phyloP scores from a whole-genome alignment of 768 basidiomycete species.

The Exidia glandulosa region DNA sequence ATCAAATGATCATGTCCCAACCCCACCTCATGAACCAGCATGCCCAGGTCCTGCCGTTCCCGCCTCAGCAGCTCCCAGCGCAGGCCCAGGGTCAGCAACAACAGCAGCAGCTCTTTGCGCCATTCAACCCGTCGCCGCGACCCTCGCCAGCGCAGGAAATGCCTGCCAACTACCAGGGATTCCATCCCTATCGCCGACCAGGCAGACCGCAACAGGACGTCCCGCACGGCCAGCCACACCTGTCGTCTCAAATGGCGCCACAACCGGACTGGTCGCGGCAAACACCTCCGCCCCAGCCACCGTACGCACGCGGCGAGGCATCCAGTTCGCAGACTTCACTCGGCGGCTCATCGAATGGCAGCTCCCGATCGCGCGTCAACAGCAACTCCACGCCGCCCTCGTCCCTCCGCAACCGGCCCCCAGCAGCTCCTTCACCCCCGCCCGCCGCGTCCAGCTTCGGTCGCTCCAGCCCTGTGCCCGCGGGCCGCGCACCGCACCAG shows the following conservation, averaged over 20 bases:
- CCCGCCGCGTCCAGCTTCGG: slow-evolving; percentile 12
- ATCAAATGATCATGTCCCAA: slow-evolving; percentile 5
- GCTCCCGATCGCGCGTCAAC: slow-evolving; percentile 52
- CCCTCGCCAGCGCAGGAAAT: background rate
- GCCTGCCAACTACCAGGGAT: slow-evolving; percentile 35
- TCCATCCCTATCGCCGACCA: slow-evolving; percentile 75
- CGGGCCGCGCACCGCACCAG: slow-evolving; percentile 24
- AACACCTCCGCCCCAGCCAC: slow-evolving; percentile 39
- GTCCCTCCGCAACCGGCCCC: background rate
- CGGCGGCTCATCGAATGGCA: slow-evolving; percentile 45
- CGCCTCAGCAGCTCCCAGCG: background rate
- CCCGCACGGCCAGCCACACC: slow-evolving; percentile 1
- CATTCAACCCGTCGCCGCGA: background rate
- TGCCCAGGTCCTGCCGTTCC: slow-evolving; percentile 1
- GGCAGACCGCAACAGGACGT: slow-evolving; percentile 16
- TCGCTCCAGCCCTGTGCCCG: slow-evolving; percentile 20
- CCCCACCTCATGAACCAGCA: slow-evolving; percentile 6
- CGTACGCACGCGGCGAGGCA: slow-evolving; percentile 70
- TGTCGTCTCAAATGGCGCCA: background rate
- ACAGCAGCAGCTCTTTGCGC: background rate
- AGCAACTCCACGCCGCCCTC: slow-evolving; percentile 3
- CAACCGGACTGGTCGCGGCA: slow-evolving; percentile 12
- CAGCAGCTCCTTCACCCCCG: slow-evolving; percentile 7
- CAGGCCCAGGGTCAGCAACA: no score
- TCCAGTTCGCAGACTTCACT: slow-evolving; percentile 71